Evolutionary conservation across 2,329 filamentous ascomycete species (phyloP), one percentile per base, ranked within the genome.

Genomic region (Paramyrothecium roridum): DNA sequence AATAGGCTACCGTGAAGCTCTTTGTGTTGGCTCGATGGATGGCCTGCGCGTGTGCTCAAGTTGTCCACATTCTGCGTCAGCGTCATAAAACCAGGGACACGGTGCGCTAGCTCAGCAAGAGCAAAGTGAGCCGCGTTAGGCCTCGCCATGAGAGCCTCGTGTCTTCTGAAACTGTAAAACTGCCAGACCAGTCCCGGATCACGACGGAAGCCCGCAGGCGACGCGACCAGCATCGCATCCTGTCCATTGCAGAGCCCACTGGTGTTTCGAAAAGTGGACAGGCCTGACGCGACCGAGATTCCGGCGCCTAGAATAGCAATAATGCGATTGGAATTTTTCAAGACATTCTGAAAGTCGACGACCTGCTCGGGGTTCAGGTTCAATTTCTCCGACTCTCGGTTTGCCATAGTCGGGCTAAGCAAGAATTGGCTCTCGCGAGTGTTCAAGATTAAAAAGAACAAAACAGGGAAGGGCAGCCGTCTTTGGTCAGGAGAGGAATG

Each of bases 151-250:
- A 88, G 72, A 0, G 87, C 83, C 80, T 85, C 86, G 61, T 87
- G 85, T 37, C 86, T 73, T 45, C 85, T 72, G 65, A 85, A 85
- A 64, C 74, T 81, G 73, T 89, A 89, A 67, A 89, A 89, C 60
- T 88, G 85, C 87, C 87, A 89, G n/a, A 89, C 85, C 3, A 89
- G 73, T 3, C 76, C 84, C 1, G 86, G 85, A 58, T 87, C 76
- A 13, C 67, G 67, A 17, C 74, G 67, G 63, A 88, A 89, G 2
- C 85, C 86, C 53, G 80, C 77, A 13, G 84, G 83, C 0, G 84
- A 87, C 3, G 86, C 86, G 8, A 89, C 72, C 21, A 74, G 73
- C 8, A 72, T 81, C 10, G 84, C 82, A 64, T 86, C 81, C 62
- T 87, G 80, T 3, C 79, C 82, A 56, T 84, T 74, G 86, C 86